These are phyloP conservation scores for Neoboletus magnificus DNA, from an alignment of 768 basidiomycete genomes.

Conservation along the genomic window DNA sequence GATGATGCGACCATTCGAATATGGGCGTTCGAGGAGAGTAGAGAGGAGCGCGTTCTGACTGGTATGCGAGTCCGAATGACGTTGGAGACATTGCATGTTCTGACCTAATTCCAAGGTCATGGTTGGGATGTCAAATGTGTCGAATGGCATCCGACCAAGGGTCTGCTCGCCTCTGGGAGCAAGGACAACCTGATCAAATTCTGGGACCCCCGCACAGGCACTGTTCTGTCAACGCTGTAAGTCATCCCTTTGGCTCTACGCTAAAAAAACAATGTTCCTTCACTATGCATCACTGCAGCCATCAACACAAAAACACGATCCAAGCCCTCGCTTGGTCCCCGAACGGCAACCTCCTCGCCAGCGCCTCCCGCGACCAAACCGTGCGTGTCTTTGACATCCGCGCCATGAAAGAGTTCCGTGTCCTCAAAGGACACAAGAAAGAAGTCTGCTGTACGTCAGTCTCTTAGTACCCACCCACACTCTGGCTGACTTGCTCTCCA, in stretches of 20 bases:
- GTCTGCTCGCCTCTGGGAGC: constrained; percentile 89
- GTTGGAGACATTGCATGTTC: neutral
- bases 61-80: constrained; percentile 40
- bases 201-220: constrained; percentile 96
- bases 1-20: constrained; percentile 94
- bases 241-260: constrained; percentile 22
- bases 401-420: constrained; percentile 92
- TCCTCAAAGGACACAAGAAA: constrained; percentile 95
- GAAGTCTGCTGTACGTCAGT: constrained; percentile 87
- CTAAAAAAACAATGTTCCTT: neutral
- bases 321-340: constrained; percentile 93
- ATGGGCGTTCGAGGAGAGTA: constrained; percentile 91
- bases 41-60: constrained; percentile 83
- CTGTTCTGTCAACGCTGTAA: constrained; percentile 85
- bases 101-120: constrained; percentile 60
- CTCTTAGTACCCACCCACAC: neutral
- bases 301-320: constrained; percentile 96
- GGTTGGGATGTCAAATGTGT: constrained; percentile 99
- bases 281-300: constrained; percentile 44
- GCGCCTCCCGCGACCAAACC: constrained; percentile 92
- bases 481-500: neutral
- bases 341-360: constrained; percentile 90
- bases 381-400: constrained; percentile 97
- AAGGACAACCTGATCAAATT: constrained; percentile 99
- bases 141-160: constrained; percentile 98